Base-by-base conservation (phyloP, 306 rosid species). In the Cicer bijugum region DNA sequence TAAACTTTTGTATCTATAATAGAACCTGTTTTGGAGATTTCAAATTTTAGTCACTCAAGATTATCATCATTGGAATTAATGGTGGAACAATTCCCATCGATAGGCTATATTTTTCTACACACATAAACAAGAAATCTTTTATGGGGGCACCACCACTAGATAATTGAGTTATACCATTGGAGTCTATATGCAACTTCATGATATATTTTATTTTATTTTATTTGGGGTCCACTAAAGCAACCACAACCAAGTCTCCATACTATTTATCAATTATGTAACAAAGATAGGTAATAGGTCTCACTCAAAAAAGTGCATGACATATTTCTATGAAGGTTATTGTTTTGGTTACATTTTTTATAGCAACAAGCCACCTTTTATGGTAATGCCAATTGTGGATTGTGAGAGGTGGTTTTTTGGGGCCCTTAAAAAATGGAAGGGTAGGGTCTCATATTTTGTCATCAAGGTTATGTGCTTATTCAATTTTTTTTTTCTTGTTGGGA, bases 371-470 rank as follows among this genome's bases (percentile, higher is more conserved):
- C 8, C 52, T 12, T 63, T 69, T 65, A 28, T 75, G 62, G 72
- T 58, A 46, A 79, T 79, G 59, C 68, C 67, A 83, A 39, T 69
- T 75, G 55, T 46, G 40, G 46, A 55, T 16, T 9, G 58, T 12
- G 52, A 28, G 40, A 42, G 56, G 47, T 67, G 76, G 80, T 44
- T 12, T 16, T 40, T 19, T 42, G 52, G 71, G 71, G 80, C 40
- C 35, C 44, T 66, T 37, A 17, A 77, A 19, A 57, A 48, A 67
- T 77, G 52, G 72, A 58, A 17, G 82, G 33, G 71, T 84, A 67
- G 85, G 85, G 76, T 71, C 79, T 44, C 12, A 74, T 81, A 3
- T 47, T 78, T 78, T 83, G 84, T 83, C 84, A 57, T 76, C 39
- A 70, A 59, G 77, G 62, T 48, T 46, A 9, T 77, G 69, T 67